Evolutionary conservation across 2,329 filamentous ascomycete species (phyloP).

Genomic region (Penicillium sp.): DNA sequence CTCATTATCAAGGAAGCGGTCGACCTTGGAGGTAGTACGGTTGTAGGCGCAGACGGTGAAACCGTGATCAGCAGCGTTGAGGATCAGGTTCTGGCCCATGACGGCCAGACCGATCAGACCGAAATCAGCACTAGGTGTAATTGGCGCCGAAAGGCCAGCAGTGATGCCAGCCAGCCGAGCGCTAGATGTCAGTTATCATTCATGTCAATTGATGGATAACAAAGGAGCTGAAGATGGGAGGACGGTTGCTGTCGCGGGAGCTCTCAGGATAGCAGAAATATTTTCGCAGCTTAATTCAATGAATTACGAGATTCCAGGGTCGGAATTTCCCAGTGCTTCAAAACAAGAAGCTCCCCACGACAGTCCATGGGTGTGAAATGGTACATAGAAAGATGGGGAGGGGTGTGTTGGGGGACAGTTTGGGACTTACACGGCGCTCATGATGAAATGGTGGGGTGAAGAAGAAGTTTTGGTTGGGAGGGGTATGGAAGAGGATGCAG

Average conservation of each 20-base stretch:
- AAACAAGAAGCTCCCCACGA: not conserved
- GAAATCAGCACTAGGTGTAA: conserved; percentile 74
- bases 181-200: conserved; percentile 56
- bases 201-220: conserved; percentile 36
- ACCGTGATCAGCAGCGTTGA: conserved; percentile 87
- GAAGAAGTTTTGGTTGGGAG: conserved; percentile 18
- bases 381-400: conserved; percentile 16
- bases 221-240: conserved; percentile 13
- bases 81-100: conserved; percentile 87
- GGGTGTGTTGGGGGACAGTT: conserved; percentile 11
- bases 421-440: conserved; percentile 53
- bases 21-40: conserved; percentile 98
- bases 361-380: conserved; percentile 3
- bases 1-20: conserved; percentile 88
- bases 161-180: conserved; percentile 76
- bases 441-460: conserved; percentile 35
- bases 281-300: not conserved
- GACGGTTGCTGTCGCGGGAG: not conserved
- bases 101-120: conserved; percentile 92
- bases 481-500: conserved; percentile 21
- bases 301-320: not conserved
- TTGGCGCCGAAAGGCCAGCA: conserved; percentile 66
- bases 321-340: not conserved
- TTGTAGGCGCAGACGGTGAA: conserved; percentile 99
- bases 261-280: not conserved